Percentiles rank a stretch among this genome's conserved stretches.
These are phyloP conservation scores for Naganishia antarctica DNA, from an alignment of 768 basidiomycete species.

Conservation along the genomic window DNA sequence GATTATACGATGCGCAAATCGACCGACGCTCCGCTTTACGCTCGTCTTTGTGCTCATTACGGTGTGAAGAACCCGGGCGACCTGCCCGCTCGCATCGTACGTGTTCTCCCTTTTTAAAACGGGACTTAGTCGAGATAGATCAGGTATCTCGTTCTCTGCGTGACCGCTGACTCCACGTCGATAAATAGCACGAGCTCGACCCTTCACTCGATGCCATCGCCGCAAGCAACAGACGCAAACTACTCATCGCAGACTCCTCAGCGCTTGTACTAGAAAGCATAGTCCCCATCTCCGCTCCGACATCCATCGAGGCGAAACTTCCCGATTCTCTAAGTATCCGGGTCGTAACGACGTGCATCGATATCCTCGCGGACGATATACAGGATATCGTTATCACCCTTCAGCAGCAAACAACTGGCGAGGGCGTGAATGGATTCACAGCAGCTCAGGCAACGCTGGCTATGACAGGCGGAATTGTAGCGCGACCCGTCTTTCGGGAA, in stretches of 20 bases:
- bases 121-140: too few species aligned
- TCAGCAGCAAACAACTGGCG: conserved; percentile 17
- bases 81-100: conserved; percentile 34
- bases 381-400: conserved; percentile 29
- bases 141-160: too few species aligned
- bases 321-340: conserved; percentile 21
- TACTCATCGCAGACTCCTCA: conserved; percentile 33
- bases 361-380: conserved; percentile 25
- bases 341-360: conserved; percentile 26
- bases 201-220: conserved; percentile 30
- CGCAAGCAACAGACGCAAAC: conserved; percentile 37
- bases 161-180: too few species aligned
- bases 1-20: conserved; percentile 34
- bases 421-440: neutral
- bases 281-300: neutral
- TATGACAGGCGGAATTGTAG: conserved; percentile 36
- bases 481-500: conserved; percentile 29
- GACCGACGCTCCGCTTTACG: conserved; percentile 26
- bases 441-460: conserved; percentile 29
- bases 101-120: conserved; percentile 18
- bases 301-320: neutral
- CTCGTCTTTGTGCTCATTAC: conserved; percentile 32
- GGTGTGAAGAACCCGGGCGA: conserved; percentile 34
- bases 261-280: conserved; percentile 6
- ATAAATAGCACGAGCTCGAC: conserved; percentile 36